Evolutionary conservation across 495 filamentous ascomycete species (phyloP).

Genomic region (Rostrohypoxylon terebratum): DNA sequence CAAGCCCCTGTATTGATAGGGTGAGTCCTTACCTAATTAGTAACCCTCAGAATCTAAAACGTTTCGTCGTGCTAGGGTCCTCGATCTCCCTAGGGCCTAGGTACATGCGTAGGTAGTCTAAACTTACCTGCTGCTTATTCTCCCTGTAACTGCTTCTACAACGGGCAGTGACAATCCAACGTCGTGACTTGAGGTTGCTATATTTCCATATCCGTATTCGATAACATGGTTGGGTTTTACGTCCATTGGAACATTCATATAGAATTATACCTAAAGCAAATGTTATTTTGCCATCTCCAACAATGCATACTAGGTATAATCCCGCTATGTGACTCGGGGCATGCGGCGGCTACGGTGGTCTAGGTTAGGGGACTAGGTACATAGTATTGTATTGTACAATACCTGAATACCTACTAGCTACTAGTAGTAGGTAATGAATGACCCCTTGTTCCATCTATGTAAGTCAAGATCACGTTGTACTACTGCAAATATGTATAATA

Average conservation of each 20-base stretch:
- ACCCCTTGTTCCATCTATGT: neutral
- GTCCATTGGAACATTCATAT: neutral
- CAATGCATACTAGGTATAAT: conserved; percentile 18
- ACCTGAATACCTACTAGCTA: too few species aligned
- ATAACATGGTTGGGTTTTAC: neutral
- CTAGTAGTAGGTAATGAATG: too few species aligned
- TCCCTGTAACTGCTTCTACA: conserved; percentile 30
- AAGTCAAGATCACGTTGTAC: conserved; percentile 17
- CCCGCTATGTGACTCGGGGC: conserved; percentile 2
- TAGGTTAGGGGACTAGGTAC: neutral
- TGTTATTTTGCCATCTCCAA: conserved; percentile 4
- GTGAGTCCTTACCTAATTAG: conserved; percentile 29
- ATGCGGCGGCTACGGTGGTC: conserved; percentile 18
- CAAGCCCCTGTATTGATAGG: neutral
- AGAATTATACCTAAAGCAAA: neutral
- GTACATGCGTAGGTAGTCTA: conserved; percentile 29
- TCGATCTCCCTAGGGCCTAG: conserved; percentile 26
- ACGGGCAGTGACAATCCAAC: conserved; percentile 25
- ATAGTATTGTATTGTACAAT: conserved; percentile 5
- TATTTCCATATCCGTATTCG: neutral
- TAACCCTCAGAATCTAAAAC: conserved; percentile 42
- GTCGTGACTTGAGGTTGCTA: neutral
- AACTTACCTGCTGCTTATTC: conserved; percentile 25
- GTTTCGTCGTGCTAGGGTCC: conserved; percentile 40
- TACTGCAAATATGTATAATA: conserved; percentile 11